phyloP scores from a whole-genome alignment of 441 rosid species.

The Populus hybrid region DNA sequence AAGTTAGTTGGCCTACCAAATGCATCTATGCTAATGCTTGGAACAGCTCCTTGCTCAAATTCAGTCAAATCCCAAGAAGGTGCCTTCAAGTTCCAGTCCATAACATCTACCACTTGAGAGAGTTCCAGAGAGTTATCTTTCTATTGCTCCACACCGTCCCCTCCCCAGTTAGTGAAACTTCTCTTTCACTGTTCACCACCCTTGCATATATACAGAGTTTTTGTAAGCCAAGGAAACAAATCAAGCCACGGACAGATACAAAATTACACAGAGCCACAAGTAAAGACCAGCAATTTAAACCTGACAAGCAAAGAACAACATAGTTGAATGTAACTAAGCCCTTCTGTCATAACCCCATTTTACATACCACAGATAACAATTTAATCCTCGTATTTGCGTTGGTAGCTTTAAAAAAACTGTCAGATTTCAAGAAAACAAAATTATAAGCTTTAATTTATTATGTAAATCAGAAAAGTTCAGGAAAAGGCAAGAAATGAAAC shows the following conservation, averaged over 20 bases:
- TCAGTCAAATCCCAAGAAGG: slow-evolving; percentile 47
- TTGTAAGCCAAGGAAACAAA: background rate
- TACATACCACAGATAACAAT: background rate
- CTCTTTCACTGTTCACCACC: slow-evolving; percentile 2
- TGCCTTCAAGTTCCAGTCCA: slow-evolving; percentile 60
- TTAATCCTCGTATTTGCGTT: background rate
- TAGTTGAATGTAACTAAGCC: background rate
- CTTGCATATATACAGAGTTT: background rate
- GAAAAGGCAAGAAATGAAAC: background rate
- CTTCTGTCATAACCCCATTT: background rate
- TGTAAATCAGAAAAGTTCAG: background rate
- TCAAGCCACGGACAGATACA: slow-evolving; percentile 9
- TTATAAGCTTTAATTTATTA: background rate
- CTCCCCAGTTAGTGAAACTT: slow-evolving; percentile 12
- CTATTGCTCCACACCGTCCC: slow-evolving; percentile 9
- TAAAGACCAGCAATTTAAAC: background rate
- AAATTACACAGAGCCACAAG: slow-evolving; percentile 2
- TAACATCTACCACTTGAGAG: slow-evolving; percentile 14
- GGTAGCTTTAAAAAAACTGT: too few relatives aligned
- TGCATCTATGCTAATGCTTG: slow-evolving; percentile 26
- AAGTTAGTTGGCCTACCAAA: slow-evolving; percentile 40
- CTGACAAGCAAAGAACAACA: background rate
- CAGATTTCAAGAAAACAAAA: background rate
- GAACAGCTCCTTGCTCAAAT: slow-evolving; percentile 39
- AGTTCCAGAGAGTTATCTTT: background rate